Base-by-base conservation (phyloP, 352 stramenopile species). In the Globisporangium ultimum region DNA sequence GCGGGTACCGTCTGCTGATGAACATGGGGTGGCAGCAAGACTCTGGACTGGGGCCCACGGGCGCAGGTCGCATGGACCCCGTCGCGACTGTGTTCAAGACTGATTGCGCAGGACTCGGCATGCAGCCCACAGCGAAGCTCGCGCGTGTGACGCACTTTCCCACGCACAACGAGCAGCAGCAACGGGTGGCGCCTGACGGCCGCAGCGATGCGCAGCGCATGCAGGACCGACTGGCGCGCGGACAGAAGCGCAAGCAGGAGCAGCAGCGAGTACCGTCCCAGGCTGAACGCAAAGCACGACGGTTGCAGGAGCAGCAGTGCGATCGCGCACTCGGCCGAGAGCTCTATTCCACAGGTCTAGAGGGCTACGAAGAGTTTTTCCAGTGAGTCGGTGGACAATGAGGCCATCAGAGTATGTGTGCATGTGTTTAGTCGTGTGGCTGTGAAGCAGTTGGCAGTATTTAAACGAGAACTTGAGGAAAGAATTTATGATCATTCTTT, bases 351-450 rank as follows among this genome's bases (percentile, higher is more conserved):
- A 61, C 68, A 32, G 68, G 67, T 18, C 63, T 82, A 50, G 79
- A 89, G 53, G 76, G 74, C n/a, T 87, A 86, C 46, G 76, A 89
- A 36, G 56, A 76, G 43, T 87, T 71, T 47, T 61, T 88, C 22
- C 66, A 61, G 52, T 85, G 49, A 62, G 40, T 0, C 5, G 5
- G 40, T 5, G 32, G 22, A 2, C 48, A 14, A 22, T 34, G 24
- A 32, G 24, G 5, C 5, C 24, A 5, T 32, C 24, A 32, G 24
- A 32, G 24, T 32, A 32, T 32, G 24, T 32, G 24, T 32, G 24
- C 24, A n/a, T n/a, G n/a, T n/a, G 34, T 53, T 40, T 53, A 21
- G 14, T 53, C n/a, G 10, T 21, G n/a, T 53, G 45, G 24, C 38
- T 53, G 38, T 38, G 21, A 53, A 53, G 48, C 20, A 32, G 21